A percentile compares a stretch with the other conserved stretches of the same genome.
These are phyloP conservation scores for Hippophae tibetana DNA, from an alignment of 306 rosid genomes.

Conservation along the genomic window DNA sequence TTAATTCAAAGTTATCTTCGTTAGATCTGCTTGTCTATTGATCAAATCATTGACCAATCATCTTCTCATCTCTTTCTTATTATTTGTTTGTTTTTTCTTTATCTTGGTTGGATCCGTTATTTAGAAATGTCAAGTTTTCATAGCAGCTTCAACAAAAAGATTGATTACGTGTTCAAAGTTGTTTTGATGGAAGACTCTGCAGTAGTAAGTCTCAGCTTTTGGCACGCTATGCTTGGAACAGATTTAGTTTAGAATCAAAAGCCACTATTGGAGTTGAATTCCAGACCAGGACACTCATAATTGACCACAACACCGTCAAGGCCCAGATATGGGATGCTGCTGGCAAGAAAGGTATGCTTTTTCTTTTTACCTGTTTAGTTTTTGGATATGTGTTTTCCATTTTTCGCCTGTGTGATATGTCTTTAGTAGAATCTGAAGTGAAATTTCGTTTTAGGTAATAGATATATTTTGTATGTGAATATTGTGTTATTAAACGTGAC, in stretches of 20 bases:
- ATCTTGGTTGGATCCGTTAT: no score
- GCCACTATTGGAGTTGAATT: conserved; percentile 94
- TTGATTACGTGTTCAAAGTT: conserved; percentile 80
- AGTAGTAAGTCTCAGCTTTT: conserved; percentile 90
- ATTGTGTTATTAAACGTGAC: no score
- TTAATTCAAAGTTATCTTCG: no score
- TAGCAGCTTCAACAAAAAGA: conserved; percentile 54
- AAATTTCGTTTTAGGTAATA: no score
- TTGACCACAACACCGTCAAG: conserved; percentile 76
- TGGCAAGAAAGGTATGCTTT: conserved; percentile 83
- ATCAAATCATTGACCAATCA: no score
- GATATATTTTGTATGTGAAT: no score
- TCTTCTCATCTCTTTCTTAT: no score
- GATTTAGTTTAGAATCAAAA: conserved; percentile 67
- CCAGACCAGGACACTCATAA: conserved; percentile 63
- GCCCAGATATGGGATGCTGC: conserved; percentile 99
- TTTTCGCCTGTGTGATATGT: no score
- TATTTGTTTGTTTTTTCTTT: no score
- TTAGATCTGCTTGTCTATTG: no score
- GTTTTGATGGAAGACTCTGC: conserved; percentile 89
- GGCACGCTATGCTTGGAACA: conserved; percentile 62
- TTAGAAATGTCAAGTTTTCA: conserved; percentile 50
- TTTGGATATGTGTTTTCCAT: no score
- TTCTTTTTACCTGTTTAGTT: neutral
- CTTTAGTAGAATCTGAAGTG: no score